These are phyloP conservation scores for Phialemoniopsis sp. DNA, from an alignment of 2,329 filamentous ascomycete species.

Conservation along the genomic window DNA sequence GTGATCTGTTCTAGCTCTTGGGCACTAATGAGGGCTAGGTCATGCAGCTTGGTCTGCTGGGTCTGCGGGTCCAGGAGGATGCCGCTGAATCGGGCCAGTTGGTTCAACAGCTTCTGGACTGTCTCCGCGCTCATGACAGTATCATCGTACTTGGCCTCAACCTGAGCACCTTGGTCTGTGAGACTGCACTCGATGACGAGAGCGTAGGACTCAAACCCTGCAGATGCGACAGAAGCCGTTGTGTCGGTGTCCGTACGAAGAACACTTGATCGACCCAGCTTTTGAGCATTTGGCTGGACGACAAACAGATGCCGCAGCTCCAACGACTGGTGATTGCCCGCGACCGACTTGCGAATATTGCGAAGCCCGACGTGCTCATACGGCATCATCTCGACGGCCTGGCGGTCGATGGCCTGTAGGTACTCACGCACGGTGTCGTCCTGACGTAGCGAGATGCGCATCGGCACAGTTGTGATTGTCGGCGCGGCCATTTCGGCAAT, in stretches of 20 bases:
- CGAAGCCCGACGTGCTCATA: slow-evolving; percentile 17
- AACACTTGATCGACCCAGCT: background rate
- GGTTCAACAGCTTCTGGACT: background rate
- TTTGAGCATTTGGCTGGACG: slow-evolving; percentile 15
- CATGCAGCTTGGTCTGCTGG: background rate
- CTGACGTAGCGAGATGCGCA: slow-evolving; percentile 42
- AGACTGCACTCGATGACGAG: slow-evolving; percentile 3
- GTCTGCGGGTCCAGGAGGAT: no score
- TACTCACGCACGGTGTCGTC: slow-evolving; percentile 37
- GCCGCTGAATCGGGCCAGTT: background rate
- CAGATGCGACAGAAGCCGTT: slow-evolving; percentile 6
- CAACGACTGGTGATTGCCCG: slow-evolving; percentile 10
- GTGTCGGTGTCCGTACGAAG: slow-evolving; percentile 5
- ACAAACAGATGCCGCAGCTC: slow-evolving; percentile 23
- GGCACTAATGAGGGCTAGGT: background rate
- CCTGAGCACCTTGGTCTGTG: background rate
- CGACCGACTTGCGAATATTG: slow-evolving; percentile 12
- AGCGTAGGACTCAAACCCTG: no score
- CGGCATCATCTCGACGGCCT: slow-evolving; percentile 12
- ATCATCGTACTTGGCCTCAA: background rate
- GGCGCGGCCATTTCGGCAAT: slow-evolving; percentile 54
- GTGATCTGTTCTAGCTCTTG: background rate
- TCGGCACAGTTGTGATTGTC: slow-evolving; percentile 57
- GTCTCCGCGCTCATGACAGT: background rate
- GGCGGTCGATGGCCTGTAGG: slow-evolving; percentile 17